Percentiles rank a stretch among this genome's conserved stretches.
Conservation (phyloP, 768 basidiomycete species). For the Amanita molliuscula region DNA sequence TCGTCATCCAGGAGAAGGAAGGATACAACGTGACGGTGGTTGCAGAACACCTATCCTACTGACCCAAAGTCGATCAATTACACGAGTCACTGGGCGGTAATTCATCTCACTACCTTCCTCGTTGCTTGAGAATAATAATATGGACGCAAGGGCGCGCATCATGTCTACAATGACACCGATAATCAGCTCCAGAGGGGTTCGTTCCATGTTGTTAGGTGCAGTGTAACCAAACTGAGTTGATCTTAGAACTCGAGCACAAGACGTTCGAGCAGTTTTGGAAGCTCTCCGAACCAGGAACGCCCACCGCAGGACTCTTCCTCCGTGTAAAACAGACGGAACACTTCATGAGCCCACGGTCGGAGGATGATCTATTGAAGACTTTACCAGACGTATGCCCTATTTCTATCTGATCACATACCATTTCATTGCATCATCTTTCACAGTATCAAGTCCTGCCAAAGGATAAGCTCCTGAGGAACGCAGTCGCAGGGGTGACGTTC, state of each 20-base stretch:
- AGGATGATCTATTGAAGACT: conserved; percentile 33
- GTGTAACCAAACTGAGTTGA: not conserved
- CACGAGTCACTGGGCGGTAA: conserved; percentile 76
- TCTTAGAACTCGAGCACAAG: conserved; percentile 52
- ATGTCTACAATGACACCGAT: conserved; percentile 48
- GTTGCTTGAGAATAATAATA: not conserved
- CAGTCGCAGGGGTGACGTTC: conserved; percentile 44
- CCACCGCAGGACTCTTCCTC: conserved; percentile 52
- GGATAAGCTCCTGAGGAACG: conserved; percentile 20
- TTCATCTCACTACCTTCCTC: conserved; percentile 14
- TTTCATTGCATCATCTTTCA: not conserved
- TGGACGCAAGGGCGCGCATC: conserved; percentile 62
- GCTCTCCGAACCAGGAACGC: conserved; percentile 48
- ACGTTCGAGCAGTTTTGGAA: conserved; percentile 73
- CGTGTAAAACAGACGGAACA: conserved; percentile 57
- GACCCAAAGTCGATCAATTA: conserved; percentile 68
- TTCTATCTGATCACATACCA: not conserved
- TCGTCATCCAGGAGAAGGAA: conserved; percentile 55
- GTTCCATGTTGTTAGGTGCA: conserved; percentile 3
- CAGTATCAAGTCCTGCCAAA: conserved; percentile 28
- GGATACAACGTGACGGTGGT: conserved; percentile 58
- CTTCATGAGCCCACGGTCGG: conserved; percentile 28
- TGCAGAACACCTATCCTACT: conserved; percentile 59
- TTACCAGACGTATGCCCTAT: conserved; percentile 40
- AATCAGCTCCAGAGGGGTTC: conserved; percentile 47